Evolutionary conservation across 1,284 basidiomycete species (phyloP).

Genomic region (Leccinum subrobustum): DNA sequence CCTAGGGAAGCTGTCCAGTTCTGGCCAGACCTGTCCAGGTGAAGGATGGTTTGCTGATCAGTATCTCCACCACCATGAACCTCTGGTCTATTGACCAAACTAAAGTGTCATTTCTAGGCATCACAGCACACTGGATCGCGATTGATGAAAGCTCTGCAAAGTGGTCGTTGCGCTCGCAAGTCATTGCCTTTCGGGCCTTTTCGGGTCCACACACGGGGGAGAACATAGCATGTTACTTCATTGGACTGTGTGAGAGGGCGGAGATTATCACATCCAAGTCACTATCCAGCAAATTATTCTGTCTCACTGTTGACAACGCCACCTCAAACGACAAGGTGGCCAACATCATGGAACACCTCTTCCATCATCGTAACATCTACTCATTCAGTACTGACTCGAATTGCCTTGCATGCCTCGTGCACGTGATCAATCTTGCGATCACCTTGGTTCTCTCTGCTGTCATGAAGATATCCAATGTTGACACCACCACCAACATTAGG

Average conservation of each 20-base stretch:
- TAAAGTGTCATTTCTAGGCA: neutral
- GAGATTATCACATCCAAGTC: neutral
- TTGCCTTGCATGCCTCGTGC: neutral
- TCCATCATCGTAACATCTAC: neutral
- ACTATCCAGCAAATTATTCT: neutral
- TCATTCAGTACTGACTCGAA: neutral
- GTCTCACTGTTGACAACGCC: neutral
- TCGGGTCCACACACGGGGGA: neutral
- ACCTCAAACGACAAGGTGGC: neutral
- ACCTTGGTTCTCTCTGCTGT: neutral
- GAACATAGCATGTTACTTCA: neutral
- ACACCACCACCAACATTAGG: neutral
- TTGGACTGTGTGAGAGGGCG: neutral
- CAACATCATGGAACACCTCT: neutral
- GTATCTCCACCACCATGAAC: neutral
- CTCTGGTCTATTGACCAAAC: neutral
- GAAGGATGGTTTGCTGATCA: no score
- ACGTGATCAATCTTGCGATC: neutral
- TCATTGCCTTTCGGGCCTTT: neutral
- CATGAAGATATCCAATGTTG: neutral
- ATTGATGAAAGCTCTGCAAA: neutral
- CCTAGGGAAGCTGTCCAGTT: no score
- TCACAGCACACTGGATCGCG: neutral
- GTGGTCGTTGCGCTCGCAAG: neutral
- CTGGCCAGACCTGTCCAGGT: no score